These are phyloP conservation scores for Dendryphion nanum DNA, from an alignment of 2,329 filamentous ascomycete species.

Conservation along the genomic window DNA sequence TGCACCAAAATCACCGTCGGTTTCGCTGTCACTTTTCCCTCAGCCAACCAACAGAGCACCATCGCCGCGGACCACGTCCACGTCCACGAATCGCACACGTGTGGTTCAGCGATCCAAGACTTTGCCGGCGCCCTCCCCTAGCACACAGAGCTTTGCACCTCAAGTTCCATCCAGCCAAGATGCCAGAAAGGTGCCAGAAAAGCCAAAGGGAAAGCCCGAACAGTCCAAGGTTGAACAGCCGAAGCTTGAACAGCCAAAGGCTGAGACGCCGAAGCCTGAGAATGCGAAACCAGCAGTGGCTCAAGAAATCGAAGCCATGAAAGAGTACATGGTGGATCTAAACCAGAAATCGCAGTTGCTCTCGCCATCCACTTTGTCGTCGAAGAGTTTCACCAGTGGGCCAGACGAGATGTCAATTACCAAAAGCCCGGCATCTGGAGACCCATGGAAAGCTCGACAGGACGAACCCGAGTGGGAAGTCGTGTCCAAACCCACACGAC, in stretches of 20 bases:
- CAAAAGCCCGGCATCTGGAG: conserved; percentile 14
- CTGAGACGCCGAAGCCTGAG: too few relatives aligned
- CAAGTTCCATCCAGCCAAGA: too few relatives aligned
- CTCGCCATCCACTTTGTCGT: conserved; percentile 24
- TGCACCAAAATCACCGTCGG: conserved; percentile 24
- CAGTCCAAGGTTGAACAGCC: too few relatives aligned
- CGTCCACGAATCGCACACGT: conserved; percentile 11
- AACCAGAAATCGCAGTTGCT: conserved; percentile 10
- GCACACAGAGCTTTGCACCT: conserved; percentile 21
- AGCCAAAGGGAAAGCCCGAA: too few relatives aligned
- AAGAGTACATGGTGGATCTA: background rate
- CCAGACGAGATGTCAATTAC: conserved; percentile 27
- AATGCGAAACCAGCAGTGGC: conserved; percentile 1
- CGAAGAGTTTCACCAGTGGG: conserved; percentile 30
- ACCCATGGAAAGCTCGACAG: conserved; percentile 19
- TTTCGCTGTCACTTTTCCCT: conserved; percentile 34
- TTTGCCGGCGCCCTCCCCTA: conserved; percentile 27
- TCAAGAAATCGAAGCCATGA: conserved; percentile 2
- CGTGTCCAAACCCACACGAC: conserved; percentile 16
- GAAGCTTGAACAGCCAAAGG: too few relatives aligned
- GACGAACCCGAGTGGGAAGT: conserved; percentile 34
- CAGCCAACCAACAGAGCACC: conserved; percentile 21
- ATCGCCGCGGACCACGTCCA: conserved; percentile 16
- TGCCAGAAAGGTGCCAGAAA: too few relatives aligned
- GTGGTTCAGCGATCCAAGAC: conserved; percentile 30